Base-by-base conservation (phyloP, 208 protist species). In the Trypanosomatidae sp. region DNA sequence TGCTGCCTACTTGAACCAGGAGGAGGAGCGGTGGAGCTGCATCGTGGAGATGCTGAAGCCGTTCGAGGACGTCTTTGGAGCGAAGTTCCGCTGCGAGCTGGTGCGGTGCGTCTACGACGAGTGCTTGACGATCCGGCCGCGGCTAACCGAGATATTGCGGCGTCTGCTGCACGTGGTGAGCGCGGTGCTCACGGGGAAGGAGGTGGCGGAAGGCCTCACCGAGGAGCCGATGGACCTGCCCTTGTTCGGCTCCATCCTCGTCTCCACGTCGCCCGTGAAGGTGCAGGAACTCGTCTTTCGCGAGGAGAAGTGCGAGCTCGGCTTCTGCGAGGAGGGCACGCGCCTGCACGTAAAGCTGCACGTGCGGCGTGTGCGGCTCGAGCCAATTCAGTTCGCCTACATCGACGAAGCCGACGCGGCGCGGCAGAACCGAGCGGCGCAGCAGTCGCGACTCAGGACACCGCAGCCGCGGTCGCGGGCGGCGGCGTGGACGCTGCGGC, bases 361-460 rank as follows among this genome's bases (percentile, higher is more conserved):
- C 41, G 25, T 86, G 28, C 81, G 83, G 65, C 58, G 66, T 19
- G 13, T 95, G 30, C 55, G 44, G 43, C 68, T 95, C 15, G 76
- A 82, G 5, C 71, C 86, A 22, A 69, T 92, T 46, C 36, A 77
- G 44, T 92, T 92, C 71, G 81, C 79, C 25, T 91, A 89, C 76
- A 87, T 88, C 28, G 73, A 69, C 70, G 82, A 91, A 66, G 69
- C 60, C 10, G 67, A 73, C n/a, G 86, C 86, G 3, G 71, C 74
- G 3, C 66, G 66, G 44, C 76, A 88, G 64, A 71, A 71, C 17
- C 72, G 80, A 6, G 41, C 0, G 9, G 62, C 62, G 41, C 62
- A 59, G 52, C 58, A 64, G 28, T 44, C 39, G 39, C 65, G 60
- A 28, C 50, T 28, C 0, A 33, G 59, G n/a, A 71, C 12, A 28